phyloP scores from a whole-genome alignment of 305 asterid genomes.

The Solanum aculeatissimum region DNA sequence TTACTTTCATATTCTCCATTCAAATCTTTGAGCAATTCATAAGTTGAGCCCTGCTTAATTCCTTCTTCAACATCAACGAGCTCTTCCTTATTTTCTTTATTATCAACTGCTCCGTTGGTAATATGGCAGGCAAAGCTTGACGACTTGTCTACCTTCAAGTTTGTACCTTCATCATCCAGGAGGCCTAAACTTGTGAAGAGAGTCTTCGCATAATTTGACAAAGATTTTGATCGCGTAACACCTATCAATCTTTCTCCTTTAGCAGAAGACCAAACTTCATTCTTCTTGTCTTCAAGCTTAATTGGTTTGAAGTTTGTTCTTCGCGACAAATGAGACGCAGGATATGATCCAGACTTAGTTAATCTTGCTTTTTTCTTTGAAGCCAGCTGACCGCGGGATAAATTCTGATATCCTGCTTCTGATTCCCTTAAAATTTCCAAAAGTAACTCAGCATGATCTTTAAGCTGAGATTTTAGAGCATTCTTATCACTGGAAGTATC shows the following conservation, averaged over 20 bases:
- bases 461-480: neutral
- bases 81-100: neutral
- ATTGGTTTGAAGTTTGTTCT: conserved; percentile 32
- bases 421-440: conserved; percentile 14
- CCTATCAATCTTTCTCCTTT: conserved; percentile 10
- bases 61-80: neutral
- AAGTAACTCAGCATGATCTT: conserved; percentile 22
- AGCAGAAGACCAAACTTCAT: conserved; percentile 38
- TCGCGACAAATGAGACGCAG: conserved; percentile 12
- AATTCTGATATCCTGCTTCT: conserved; percentile 10
- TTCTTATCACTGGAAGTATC: neutral
- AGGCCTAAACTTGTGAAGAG: neutral
- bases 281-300: conserved; percentile 41
- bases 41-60: neutral
- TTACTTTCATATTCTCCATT: neutral
- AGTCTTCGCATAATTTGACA: neutral
- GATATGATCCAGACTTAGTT: conserved; percentile 46
- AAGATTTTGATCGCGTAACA: neutral
- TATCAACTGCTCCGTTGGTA: neutral
- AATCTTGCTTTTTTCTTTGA: conserved; percentile 9
- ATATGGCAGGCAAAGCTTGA: neutral
- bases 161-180: neutral
- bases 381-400: conserved; percentile 12
- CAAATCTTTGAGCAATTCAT: neutral
- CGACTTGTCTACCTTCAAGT: neutral